phyloP scores from a whole-genome alignment of 2,329 filamentous ascomycete genomes.

The Talaromyces marneffei region DNA sequence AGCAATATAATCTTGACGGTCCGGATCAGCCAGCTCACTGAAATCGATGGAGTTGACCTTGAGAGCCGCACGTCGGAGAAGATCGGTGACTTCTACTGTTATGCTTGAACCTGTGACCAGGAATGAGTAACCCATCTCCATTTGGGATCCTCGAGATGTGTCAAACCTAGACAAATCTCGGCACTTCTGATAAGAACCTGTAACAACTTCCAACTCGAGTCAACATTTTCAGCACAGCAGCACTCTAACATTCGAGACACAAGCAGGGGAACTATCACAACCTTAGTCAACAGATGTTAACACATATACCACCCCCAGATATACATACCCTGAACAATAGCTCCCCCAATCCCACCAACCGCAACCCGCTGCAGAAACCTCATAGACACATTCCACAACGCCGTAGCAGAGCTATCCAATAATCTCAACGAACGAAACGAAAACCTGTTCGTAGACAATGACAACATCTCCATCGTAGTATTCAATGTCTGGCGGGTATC shows the following conservation, averaged over 20 bases:
- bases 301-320: neutral
- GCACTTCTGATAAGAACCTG: slow-evolving; percentile 6
- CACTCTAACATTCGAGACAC: slow-evolving; percentile 64
- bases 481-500: slow-evolving; percentile 15
- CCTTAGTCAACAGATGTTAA: slow-evolving; percentile 8
- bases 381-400: slow-evolving; percentile 36
- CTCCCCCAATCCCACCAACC: slow-evolving; percentile 7
- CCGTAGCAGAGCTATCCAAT: slow-evolving; percentile 21
- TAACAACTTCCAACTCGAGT: neutral
- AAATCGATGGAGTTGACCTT: slow-evolving; percentile 26
- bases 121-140: slow-evolving; percentile 45
- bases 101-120: slow-evolving; percentile 54
- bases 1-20: slow-evolving; percentile 26
- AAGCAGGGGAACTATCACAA: slow-evolving; percentile 44
- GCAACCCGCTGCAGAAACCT: slow-evolving; percentile 18
- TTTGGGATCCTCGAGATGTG: neutral
- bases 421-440: slow-evolving; percentile 12
- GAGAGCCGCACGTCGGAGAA: slow-evolving; percentile 44
- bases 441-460: neutral
- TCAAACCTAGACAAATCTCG: slow-evolving; percentile 11
- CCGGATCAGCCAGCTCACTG: neutral
- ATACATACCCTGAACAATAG: slow-evolving; percentile 20
- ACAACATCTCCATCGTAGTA: slow-evolving; percentile 17
- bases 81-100: slow-evolving; percentile 52
- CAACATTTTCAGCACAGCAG: slow-evolving; percentile 28